These are phyloP conservation scores for Bauhinia variegata DNA, from an alignment of 306 rosid genomes.

Conservation along the genomic window DNA sequence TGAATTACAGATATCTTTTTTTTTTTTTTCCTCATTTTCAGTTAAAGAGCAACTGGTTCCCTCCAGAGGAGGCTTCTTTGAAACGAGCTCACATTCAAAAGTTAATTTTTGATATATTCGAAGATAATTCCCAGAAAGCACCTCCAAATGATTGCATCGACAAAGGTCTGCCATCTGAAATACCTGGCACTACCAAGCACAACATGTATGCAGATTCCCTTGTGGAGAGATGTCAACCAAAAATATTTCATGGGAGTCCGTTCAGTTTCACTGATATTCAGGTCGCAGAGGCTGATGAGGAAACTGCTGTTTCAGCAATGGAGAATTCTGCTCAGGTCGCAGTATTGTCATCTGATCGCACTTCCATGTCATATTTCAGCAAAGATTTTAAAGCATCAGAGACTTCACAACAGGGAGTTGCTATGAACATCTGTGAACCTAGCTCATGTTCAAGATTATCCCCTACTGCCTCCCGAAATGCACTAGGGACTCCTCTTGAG, in stretches of 20 bases:
- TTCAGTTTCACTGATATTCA: constrained; percentile 33
- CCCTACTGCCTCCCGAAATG: constrained; percentile 18
- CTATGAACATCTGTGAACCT: constrained; percentile 30
- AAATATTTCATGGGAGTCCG: constrained; percentile 30
- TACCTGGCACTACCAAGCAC: constrained; percentile 31
- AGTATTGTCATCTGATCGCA: constrained; percentile 35
- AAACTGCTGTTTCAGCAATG: constrained; percentile 38
- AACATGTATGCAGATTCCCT: constrained; percentile 33
- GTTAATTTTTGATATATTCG: constrained; percentile 53
- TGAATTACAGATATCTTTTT: background rate
- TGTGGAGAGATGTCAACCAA: constrained; percentile 30
- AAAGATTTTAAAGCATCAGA: constrained; percentile 40
- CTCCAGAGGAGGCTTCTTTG: constrained; percentile 69
- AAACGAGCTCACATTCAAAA: constrained; percentile 56
- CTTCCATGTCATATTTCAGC: constrained; percentile 41
- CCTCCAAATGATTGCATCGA: constrained; percentile 36
- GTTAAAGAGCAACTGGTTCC: constrained; percentile 71
- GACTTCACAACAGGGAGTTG: constrained; percentile 33
- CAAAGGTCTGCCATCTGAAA: constrained; percentile 37
- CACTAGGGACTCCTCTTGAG: constrained; percentile 30
- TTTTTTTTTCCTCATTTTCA: constrained; percentile 40
- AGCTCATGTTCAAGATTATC: constrained; percentile 30
- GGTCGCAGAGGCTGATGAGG: constrained; percentile 47
- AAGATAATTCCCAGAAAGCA: constrained; percentile 42
- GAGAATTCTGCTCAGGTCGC: constrained; percentile 37